These are phyloP conservation scores for Metschnikowia gruessii DNA, from an alignment of 805 yeast species.

Conservation along the genomic window DNA sequence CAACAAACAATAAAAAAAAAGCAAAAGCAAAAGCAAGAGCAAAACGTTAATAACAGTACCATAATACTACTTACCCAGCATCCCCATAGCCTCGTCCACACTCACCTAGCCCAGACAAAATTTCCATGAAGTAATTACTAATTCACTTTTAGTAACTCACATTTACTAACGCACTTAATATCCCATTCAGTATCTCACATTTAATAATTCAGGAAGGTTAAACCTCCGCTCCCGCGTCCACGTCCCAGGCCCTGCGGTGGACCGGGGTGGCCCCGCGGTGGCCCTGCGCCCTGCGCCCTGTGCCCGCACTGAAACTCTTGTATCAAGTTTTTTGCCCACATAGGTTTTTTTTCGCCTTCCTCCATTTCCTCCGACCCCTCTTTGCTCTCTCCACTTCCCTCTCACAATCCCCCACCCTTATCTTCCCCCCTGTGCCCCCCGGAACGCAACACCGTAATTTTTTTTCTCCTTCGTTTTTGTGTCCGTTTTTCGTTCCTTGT, in stretches of 20 bases:
- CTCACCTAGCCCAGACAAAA: too few species aligned
- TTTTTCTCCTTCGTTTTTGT: not conserved
- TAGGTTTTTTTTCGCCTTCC: conserved; percentile 3
- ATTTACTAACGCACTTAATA: too few species aligned
- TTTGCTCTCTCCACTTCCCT: conserved; percentile 8
- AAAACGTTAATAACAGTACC: too few species aligned
- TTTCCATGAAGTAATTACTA: too few species aligned
- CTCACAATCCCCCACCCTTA: conserved; percentile 4
- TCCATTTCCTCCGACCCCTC: conserved; percentile 3
- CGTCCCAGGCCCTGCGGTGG: not conserved
- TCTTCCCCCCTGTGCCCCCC: conserved; percentile 6
- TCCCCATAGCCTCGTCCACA: too few species aligned
- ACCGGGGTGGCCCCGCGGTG: too few species aligned
- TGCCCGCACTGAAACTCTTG: conserved; percentile 3
- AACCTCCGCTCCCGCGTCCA: not conserved
- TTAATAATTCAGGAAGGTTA: conserved; percentile 3
- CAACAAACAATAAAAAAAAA: not conserved
- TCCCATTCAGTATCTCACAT: too few species aligned
- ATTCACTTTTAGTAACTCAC: too few species aligned
- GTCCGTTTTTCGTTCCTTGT: too few species aligned
- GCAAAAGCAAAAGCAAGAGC: too few species aligned
- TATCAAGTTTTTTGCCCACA: conserved; percentile 3
- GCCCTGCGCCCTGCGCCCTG: conserved; percentile 5
- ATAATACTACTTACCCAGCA: too few species aligned
- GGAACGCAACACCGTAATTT: not conserved